Base-by-base conservation (phyloP, 2,329 filamentous ascomycete genomes). In the Alternaria angustiovoidea region DNA sequence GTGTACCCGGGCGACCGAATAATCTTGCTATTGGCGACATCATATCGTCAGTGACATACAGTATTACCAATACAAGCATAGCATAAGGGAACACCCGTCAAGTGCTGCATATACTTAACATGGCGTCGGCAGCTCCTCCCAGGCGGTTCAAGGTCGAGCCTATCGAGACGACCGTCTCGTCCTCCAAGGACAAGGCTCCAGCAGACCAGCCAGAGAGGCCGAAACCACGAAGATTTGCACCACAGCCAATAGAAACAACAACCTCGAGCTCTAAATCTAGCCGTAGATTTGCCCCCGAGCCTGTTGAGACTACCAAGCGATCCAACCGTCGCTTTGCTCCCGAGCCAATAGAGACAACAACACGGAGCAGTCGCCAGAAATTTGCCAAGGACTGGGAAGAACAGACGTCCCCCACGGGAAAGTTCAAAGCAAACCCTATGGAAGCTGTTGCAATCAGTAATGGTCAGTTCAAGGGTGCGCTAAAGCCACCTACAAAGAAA, bases 101-200 rank as follows among this genome's bases (percentile, higher is more conserved):
- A 61, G 52, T 41, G n/a, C 51, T 51, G 22, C 43, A 32, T 16
- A 49, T 16, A 48, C 57, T 52, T 51, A 44, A 53, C 39, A 78
- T 78, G 76, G 71, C 75, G 30, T 70, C 72, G 26, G 66, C 65
- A 57, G 60, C 67, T 51, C 70, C 77, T 44, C 72, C 73, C 38
- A 71, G 74, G 62, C 73, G 75, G 7, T 80, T 80, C 69, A 75
- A 75, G 41, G 69, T 75, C 7, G 77, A 80, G 58, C 77, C 78
- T 18, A 62, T 78, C 18, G 77, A 79, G 59, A 77, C 72, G 7
- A 67, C 68, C 7, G 60, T 62, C 20, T 74, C 64, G 51, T 71
- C 66, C 81, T 60, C 89, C 88, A 54, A 85, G 89, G 62, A 89
- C 88, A 36, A 48, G 86, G 93, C 66, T 90, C 93, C 78, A 91